phyloP scores from a whole-genome alignment of 2,329 filamentous ascomycete species.

The Neospermospora avenae region DNA sequence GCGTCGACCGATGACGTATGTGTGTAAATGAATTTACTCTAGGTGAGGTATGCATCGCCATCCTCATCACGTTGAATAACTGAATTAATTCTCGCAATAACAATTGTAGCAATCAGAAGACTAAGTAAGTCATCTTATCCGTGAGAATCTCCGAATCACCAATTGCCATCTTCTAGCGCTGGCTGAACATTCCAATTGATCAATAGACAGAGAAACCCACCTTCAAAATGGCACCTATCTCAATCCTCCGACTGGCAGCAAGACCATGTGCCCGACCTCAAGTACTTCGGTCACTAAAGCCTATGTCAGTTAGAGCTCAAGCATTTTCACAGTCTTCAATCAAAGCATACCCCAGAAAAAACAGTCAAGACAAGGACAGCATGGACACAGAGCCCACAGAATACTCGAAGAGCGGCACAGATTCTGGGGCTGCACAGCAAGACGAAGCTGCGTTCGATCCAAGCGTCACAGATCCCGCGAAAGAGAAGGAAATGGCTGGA shows the following conservation, averaged over 20 bases:
- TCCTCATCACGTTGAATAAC: too few relatives aligned
- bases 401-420: slow-evolving; percentile 64
- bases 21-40: too few relatives aligned
- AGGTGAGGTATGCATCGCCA: too few relatives aligned
- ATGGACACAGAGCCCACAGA: slow-evolving; percentile 66
- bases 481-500: slow-evolving; percentile 45
- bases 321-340: background rate
- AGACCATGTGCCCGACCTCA: background rate
- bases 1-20: too few relatives aligned
- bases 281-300: background rate
- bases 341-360: slow-evolving; percentile 36
- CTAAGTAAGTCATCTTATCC: too few relatives aligned
- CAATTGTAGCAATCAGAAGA: too few relatives aligned
- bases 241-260: background rate
- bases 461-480: slow-evolving; percentile 63
- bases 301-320: background rate
- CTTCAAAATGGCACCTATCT: background rate
- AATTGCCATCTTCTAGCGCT: too few relatives aligned
- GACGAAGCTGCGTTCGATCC: slow-evolving; percentile 67
- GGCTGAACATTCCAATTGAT: too few relatives aligned
- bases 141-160: too few relatives aligned
- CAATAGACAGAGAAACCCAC: background rate
- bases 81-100: too few relatives aligned
- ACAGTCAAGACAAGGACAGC: slow-evolving; percentile 55
- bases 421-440: slow-evolving; percentile 52